Base-by-base conservation (phyloP, 2,329 filamentous ascomycete genomes). In the Diaporthe caulivora region DNA sequence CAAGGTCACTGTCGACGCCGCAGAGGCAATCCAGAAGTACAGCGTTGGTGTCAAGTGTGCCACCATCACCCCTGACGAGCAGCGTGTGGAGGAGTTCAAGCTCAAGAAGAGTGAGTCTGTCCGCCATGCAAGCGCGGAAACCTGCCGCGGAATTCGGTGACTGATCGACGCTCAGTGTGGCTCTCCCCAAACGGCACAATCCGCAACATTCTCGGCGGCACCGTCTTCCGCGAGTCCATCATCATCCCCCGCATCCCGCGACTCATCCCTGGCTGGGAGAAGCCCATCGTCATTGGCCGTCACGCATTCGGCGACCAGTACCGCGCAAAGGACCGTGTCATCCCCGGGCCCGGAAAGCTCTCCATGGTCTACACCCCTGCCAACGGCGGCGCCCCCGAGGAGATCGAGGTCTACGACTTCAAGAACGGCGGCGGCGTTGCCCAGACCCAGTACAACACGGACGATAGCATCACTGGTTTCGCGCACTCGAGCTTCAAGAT, bases 231-330 rank as follows among this genome's bases (percentile, higher is more conserved):
- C 84, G 97, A 98, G 86, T 97, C 97, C 80, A 99, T 99, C 80
- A 95, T 99, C 81, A 98, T 99, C 80, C 93, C 94, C 78, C 91
- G 92, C 81, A 95, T 99, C 77, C 97, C 97, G 74, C 94, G 96
- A 80, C 92, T 99, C 73, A 95, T 99, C 69, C 95, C 95, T 62
- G 95, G 96, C 85, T 99, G 97, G 97, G 95, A 97, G 89, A 95
- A 98, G 88, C 95, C 97, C 83, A 99, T 99, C 86, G 97, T 98
- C 84, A 98, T 99, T 83, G 97, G 97, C 79, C 95, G 97, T 84
- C 97, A 99, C 86, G 97, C 97, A 77, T 98, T 98, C 82, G 97
- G 97, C 81, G 97, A 98, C 87, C 97, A 99, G 87, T 99, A 99
- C 89, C 93, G 96, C 76, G 97, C 97, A 79, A 97, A 97, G 87